Percentiles rank a stretch among this genome's conserved stretches.
Evolutionary conservation across 345 rosid species (phyloP).

Genomic region (Syzygium aromaticum): DNA sequence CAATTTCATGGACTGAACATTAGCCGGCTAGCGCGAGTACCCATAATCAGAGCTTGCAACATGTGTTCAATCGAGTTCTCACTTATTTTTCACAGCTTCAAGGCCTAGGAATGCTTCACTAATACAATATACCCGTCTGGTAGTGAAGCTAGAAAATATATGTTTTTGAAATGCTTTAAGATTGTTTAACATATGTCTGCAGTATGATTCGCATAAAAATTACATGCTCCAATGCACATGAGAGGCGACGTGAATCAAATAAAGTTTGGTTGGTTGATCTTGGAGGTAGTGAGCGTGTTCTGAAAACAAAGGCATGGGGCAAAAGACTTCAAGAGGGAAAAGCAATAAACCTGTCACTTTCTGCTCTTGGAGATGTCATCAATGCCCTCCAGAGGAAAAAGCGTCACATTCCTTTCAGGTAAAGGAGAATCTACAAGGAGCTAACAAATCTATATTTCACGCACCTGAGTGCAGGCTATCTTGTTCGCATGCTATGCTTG

Average conservation of each 20-base stretch:
- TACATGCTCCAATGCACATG: constrained; percentile 43
- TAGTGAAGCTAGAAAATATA: background rate
- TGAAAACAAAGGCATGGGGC: constrained; percentile 75
- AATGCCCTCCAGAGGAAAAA: constrained; percentile 63
- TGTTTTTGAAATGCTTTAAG: background rate
- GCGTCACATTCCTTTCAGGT: constrained; percentile 71
- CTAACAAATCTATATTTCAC: background rate
- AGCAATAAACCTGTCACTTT: constrained; percentile 79
- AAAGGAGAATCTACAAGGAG: background rate
- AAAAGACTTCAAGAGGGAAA: constrained; percentile 87
- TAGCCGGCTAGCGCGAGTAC: background rate
- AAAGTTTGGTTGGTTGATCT: constrained; percentile 78
- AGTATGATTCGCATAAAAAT: constrained; percentile 68
- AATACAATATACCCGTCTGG: background rate
- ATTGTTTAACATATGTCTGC: background rate
- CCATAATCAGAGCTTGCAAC: background rate
- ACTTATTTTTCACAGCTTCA: background rate
- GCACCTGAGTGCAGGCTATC: background rate
- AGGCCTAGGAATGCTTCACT: background rate
- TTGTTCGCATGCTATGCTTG: background rate
- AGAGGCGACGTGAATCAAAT: constrained; percentile 56
- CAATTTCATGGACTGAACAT: background rate
- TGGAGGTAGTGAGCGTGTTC: constrained; percentile 85
- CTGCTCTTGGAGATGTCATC: constrained; percentile 78
- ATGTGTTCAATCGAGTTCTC: background rate